phyloP scores from a whole-genome alignment of 1,284 basidiomycete species.

The Trametes polyzona region DNA sequence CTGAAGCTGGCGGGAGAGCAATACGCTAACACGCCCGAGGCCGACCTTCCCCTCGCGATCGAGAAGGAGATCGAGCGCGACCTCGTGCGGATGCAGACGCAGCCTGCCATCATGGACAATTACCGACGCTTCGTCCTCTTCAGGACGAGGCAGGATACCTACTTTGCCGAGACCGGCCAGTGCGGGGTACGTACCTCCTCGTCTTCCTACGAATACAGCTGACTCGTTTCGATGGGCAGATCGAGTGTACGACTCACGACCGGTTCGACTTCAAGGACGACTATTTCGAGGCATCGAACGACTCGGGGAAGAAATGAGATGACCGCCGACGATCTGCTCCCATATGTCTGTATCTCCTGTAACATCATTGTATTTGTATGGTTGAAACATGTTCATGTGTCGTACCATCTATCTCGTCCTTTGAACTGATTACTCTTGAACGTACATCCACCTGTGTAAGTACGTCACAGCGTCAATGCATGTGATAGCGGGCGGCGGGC shows the following conservation, averaged over 20 bases:
- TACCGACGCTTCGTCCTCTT: constrained; percentile 68
- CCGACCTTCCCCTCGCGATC: constrained; percentile 35
- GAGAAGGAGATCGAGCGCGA: constrained; percentile 49
- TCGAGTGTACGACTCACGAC: constrained; percentile 41
- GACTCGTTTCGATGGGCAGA: constrained; percentile 32
- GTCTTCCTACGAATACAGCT: background rate
- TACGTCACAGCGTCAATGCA: background rate
- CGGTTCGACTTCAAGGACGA: constrained; percentile 49
- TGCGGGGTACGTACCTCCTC: constrained; percentile 37
- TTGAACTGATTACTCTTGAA: background rate
- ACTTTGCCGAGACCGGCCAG: constrained; percentile 30
- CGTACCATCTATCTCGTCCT: background rate
- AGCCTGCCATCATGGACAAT: constrained; percentile 57
- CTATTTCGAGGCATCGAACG: constrained; percentile 33
- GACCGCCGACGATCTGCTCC: background rate
- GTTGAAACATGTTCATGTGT: background rate
- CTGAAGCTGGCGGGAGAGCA: constrained; percentile 43
- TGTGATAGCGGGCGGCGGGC: constrained; percentile 10
- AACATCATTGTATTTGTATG: background rate
- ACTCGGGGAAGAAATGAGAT: constrained; percentile 14
- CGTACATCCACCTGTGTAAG: background rate
- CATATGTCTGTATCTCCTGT: background rate
- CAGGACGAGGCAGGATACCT: constrained; percentile 39
- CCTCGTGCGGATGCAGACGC: constrained; percentile 51
- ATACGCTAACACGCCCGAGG: constrained; percentile 33